These are phyloP conservation scores for Nicotiana attenuata DNA, from an alignment of 257 asterid species.

Conservation along the genomic window DNA sequence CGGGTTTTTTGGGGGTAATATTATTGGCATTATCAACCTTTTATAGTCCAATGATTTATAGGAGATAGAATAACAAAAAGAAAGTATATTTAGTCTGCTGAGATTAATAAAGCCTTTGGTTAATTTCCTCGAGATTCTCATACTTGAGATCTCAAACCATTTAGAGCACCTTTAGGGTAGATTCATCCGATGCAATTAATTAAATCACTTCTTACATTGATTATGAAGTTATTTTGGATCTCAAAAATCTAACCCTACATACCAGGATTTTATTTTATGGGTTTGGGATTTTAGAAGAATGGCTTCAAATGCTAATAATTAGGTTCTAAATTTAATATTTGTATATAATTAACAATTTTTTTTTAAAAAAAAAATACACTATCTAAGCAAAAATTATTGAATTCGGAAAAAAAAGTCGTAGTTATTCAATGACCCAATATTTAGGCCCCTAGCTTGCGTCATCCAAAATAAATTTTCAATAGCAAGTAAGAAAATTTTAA, in stretches of 20 bases:
- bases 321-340: too few species aligned
- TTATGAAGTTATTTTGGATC: neutral
- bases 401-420: too few species aligned
- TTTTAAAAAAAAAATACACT: too few species aligned
- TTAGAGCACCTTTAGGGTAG: too few species aligned
- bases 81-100: too few species aligned
- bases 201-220: neutral
- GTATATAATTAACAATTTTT: too few species aligned
- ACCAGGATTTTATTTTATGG: too few species aligned
- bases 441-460: neutral
- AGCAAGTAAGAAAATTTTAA: neutral
- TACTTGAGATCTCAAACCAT: neutral
- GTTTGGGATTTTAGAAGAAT: too few species aligned
- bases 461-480: neutral
- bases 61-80: neutral
- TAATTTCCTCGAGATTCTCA: neutral
- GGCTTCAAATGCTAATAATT: too few species aligned
- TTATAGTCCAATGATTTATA: neutral
- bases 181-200: too few species aligned
- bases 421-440: too few species aligned
- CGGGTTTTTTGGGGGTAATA: neutral
- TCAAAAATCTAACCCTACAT: neutral
- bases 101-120: neutral
- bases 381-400: too few species aligned
- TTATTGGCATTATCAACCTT: neutral